phyloP scores from a whole-genome alignment of 23 red algal species.

The Gracilariopsis chorda region DNA sequence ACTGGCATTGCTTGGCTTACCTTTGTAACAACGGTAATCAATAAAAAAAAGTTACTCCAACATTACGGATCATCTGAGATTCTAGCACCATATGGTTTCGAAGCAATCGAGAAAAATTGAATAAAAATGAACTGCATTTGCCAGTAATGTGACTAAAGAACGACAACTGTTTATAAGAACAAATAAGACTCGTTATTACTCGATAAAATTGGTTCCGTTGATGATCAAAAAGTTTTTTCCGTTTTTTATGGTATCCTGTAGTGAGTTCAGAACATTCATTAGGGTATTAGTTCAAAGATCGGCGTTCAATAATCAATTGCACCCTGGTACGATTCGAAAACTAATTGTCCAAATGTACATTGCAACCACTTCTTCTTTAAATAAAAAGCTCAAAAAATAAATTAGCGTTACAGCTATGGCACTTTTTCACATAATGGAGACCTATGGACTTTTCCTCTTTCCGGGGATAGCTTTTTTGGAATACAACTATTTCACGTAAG shows the following conservation, averaged over 20 bases:
- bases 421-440: background rate
- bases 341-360: background rate
- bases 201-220: background rate
- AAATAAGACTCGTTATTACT: background rate
- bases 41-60: background rate
- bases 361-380: background rate
- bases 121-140: background rate
- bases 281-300: too few species aligned
- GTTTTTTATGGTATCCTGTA: background rate
- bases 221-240: background rate
- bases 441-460: background rate
- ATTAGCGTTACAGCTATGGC: background rate
- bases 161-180: background rate
- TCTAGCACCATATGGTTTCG: background rate
- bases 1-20: background rate
- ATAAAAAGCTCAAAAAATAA: background rate
- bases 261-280: too few species aligned
- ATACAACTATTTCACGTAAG: background rate
- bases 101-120: background rate
- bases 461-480: background rate
- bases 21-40: background rate
- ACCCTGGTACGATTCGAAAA: too few species aligned
- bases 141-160: background rate
- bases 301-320: too few species aligned
- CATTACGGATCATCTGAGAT: background rate